Percentiles rank a stretch among this genome's conserved stretches.
Evolutionary conservation across 78 protist genomes (phyloP).

Genomic region (Dictyostelium capitatum): DNA sequence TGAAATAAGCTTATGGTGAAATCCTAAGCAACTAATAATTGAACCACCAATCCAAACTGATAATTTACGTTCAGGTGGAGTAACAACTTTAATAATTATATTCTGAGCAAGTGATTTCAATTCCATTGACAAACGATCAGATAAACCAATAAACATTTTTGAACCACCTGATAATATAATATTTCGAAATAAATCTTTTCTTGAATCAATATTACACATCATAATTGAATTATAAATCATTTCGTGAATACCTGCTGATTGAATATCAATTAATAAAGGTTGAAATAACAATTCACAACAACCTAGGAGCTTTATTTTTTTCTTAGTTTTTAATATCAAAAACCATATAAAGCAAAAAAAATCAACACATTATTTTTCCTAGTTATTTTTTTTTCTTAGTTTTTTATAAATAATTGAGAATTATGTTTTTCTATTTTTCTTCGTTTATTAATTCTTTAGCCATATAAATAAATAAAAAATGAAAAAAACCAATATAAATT

Average conservation of each 20-base stretch:
- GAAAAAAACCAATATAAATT: too few relatives aligned
- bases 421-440: too few relatives aligned
- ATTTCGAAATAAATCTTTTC: slow-evolving; percentile 84
- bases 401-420: too few relatives aligned
- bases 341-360: too few relatives aligned
- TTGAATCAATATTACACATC: slow-evolving; percentile 87
- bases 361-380: too few relatives aligned
- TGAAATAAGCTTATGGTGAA: too few relatives aligned
- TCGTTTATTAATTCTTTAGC: too few relatives aligned
- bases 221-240: slow-evolving; percentile 66
- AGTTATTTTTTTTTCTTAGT: too few relatives aligned
- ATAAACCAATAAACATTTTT: slow-evolving; percentile 69
- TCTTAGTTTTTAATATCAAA: too few relatives aligned
- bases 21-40: slow-evolving; percentile 16
- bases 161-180: slow-evolving; percentile 89
- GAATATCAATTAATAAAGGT: slow-evolving; percentile 82
- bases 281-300: slow-evolving; percentile 93
- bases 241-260: slow-evolving; percentile 80
- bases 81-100: slow-evolving; percentile 66
- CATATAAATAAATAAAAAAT: too few relatives aligned
- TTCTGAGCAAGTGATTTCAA: neutral
- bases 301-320: too few relatives aligned
- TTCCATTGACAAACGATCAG: neutral
- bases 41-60: slow-evolving; percentile 93
- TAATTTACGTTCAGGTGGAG: slow-evolving; percentile 58